Conservation (phyloP, 2,329 filamentous ascomycete genomes). For the Acephala macrosclerotiorum region DNA sequence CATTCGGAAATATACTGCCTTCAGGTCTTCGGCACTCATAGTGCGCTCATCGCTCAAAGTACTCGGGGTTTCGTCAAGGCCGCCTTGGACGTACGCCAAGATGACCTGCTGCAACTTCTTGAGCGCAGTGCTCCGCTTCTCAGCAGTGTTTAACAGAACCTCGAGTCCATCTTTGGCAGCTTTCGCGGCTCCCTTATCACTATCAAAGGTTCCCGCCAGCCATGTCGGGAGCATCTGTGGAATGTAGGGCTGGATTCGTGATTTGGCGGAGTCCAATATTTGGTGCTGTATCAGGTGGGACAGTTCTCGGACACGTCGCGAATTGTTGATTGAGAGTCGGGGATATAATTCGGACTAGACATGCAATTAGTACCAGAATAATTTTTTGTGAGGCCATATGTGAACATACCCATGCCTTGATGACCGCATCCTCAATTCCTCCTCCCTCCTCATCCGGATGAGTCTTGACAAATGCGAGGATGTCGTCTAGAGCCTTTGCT, state of each 20-base stretch:
- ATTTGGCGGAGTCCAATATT: constrained; percentile 70
- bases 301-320: constrained; percentile 85
- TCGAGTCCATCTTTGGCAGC: constrained; percentile 81
- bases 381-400: not conserved
- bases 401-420: constrained; percentile 83
- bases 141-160: constrained; percentile 78
- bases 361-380: not conserved
- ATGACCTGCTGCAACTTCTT: constrained; percentile 82
- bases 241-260: constrained; percentile 83
- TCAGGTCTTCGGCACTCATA: constrained; percentile 83
- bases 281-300: constrained; percentile 77
- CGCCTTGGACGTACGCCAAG: constrained; percentile 81
- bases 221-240: constrained; percentile 84
- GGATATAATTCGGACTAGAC: constrained; percentile 83
- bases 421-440: constrained; percentile 79
- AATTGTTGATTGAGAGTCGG: constrained; percentile 87
- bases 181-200: constrained; percentile 76
- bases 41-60: constrained; percentile 91
- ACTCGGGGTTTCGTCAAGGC: constrained; percentile 79
- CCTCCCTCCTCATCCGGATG: constrained; percentile 63
- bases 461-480: constrained; percentile 69
- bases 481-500: constrained; percentile 86
- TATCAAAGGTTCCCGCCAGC: constrained; percentile 89
- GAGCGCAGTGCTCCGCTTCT: constrained; percentile 81
- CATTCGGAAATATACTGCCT: constrained; percentile 85